Conservation (phyloP, 345 rosid genomes). For the Gossypium longicalyx region DNA sequence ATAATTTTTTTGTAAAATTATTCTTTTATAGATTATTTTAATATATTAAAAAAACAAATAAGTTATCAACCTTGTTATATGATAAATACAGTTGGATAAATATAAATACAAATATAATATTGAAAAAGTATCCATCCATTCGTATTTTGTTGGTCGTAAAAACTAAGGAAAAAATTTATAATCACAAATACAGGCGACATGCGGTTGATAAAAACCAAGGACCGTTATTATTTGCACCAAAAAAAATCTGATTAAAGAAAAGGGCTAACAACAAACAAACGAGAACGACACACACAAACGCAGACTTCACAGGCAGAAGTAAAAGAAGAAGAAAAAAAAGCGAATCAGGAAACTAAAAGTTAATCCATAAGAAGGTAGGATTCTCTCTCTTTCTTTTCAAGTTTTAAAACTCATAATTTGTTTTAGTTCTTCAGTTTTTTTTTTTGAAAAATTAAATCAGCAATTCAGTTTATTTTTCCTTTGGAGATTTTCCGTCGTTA, state of each 20-base stretch:
- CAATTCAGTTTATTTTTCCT: neutral
- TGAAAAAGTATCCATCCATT: neutral
- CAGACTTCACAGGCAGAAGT: neutral
- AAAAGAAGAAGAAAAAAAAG: neutral
- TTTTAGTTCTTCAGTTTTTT: neutral
- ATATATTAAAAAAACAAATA: no score
- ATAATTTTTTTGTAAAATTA: no score
- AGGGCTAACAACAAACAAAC: neutral
- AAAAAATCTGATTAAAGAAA: neutral
- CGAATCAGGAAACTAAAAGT: neutral
- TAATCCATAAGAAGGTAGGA: conserved; percentile 17
- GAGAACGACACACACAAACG: neutral
- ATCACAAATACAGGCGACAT: neutral
- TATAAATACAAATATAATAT: no score
- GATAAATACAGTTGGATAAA: no score
- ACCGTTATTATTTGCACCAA: neutral
- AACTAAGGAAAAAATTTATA: neutral
- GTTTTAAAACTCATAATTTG: neutral
- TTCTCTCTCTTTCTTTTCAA: neutral
- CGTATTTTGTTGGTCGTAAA: neutral
- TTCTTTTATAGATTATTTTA: no score
- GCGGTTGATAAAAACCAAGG: neutral
- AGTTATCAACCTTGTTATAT: no score
- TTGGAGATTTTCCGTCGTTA: neutral
- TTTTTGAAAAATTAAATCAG: neutral